Conservation (phyloP, 176 grass and related monocot genomes). For the Juncus effusus region DNA sequence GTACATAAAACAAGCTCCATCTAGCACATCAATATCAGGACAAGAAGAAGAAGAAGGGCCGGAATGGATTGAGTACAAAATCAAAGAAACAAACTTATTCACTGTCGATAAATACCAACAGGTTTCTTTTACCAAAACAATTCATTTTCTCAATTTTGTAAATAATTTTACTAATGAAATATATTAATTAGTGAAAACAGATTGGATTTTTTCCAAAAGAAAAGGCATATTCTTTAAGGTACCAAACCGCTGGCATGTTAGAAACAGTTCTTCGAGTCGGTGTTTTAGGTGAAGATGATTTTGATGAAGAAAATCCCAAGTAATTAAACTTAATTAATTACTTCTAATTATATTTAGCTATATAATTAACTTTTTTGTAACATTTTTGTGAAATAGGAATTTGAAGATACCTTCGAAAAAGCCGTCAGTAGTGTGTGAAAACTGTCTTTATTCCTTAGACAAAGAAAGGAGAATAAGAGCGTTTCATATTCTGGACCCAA, state of each 20-base stretch:
- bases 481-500: conserved; percentile 92
- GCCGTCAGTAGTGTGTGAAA: conserved; percentile 92
- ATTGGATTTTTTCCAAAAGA: conserved; percentile 83
- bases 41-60: conserved; percentile 54
- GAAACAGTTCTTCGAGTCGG: conserved; percentile 81
- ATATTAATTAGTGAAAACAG: conserved; percentile 47
- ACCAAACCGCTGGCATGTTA: conserved; percentile 90
- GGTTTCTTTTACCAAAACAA: conserved; percentile 33
- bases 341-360: neutral
- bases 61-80: conserved; percentile 94
- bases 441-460: conserved; percentile 81
- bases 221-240: conserved; percentile 78
- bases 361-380: too few species aligned
- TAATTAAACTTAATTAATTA: conserved; percentile 18
- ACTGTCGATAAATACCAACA: conserved; percentile 95
- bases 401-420: conserved; percentile 81
- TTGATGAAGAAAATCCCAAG: conserved; percentile 75
- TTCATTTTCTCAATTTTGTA: neutral
- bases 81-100: conserved; percentile 96
- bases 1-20: conserved; percentile 82
- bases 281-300: conserved; percentile 86
- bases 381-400: too few species aligned
- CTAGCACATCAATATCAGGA: conserved; percentile 44
- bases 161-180: conserved; percentile 20
- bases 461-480: conserved; percentile 73